phyloP scores from a whole-genome alignment of 257 asterid species.

The Linderniella brevidens region DNA sequence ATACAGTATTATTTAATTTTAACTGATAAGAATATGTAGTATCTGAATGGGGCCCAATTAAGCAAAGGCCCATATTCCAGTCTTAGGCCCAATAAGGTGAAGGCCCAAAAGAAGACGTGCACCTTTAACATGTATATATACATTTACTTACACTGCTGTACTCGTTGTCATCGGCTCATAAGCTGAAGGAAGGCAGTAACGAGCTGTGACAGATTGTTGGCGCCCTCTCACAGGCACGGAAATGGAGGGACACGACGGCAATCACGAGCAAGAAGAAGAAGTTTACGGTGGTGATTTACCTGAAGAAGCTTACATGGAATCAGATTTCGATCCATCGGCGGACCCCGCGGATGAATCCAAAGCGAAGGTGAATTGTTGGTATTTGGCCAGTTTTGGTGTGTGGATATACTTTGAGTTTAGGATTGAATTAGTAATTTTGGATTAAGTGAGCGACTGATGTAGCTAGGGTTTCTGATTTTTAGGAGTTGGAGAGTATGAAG shows the following conservation, averaged over 20 bases:
- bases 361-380: conserved; percentile 16
- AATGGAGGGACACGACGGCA: conserved; percentile 13
- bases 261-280: conserved; percentile 34
- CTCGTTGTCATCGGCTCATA: too few species aligned
- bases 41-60: too few species aligned
- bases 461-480: conserved; percentile 7
- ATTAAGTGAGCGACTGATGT: background rate
- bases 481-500: conserved; percentile 71
- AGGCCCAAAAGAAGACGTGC: too few species aligned
- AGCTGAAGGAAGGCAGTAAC: too few species aligned
- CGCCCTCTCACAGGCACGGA: too few species aligned
- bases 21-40: too few species aligned
- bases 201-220: too few species aligned
- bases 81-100: too few species aligned
- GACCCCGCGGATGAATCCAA: conserved; percentile 22
- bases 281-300: conserved; percentile 48
- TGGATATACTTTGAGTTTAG: background rate
- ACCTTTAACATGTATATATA: too few species aligned
- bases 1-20: too few species aligned
- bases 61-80: too few species aligned
- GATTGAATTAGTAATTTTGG: background rate
- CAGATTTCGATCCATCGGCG: conserved; percentile 31
- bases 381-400: background rate
- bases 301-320: conserved; percentile 47
- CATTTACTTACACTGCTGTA: too few species aligned